These are phyloP conservation scores for Golubevia sp. DNA, from an alignment of 1,284 basidiomycete species.

Conservation along the genomic window DNA sequence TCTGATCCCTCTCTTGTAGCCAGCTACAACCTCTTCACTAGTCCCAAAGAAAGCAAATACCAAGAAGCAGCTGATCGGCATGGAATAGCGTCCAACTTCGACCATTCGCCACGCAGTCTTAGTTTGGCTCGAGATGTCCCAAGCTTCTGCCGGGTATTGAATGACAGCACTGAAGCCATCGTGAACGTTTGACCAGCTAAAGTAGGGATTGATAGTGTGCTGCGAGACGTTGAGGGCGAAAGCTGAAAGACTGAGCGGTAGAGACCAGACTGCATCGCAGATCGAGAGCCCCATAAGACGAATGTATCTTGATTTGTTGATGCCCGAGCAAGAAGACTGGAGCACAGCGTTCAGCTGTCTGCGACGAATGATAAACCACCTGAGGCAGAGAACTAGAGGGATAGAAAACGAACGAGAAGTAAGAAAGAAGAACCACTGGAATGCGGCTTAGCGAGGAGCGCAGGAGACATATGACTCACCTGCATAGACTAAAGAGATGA, in stretches of 20 bases:
- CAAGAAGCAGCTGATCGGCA: no score
- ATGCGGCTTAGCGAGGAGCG: conserved; percentile 5
- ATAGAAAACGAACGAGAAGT: conserved; percentile 5
- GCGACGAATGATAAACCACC: no score
- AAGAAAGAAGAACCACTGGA: conserved; percentile 4
- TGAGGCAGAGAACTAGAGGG: neutral
- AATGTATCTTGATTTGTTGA: conserved; percentile 10
- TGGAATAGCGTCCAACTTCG: no score
- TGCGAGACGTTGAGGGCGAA: conserved; percentile 9
- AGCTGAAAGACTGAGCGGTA: conserved; percentile 5
- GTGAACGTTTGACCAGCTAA: conserved; percentile 10
- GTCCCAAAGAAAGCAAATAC: no score
- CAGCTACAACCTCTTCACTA: no score
- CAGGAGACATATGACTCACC: neutral
- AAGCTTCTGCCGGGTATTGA: conserved; percentile 1
- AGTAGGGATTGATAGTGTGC: conserved; percentile 1
- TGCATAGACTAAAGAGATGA: conserved; percentile 10
- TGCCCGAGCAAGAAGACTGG: neutral
- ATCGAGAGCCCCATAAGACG: conserved; percentile 12
- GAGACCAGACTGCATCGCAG: conserved; percentile 6
- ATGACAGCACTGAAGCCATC: conserved; percentile 2
- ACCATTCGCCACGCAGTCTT: no score
- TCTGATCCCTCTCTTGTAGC: no score
- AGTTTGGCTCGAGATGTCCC: neutral
- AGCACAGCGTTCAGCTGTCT: no score